phyloP scores from a whole-genome alignment of 2,329 filamentous ascomycete species.

The Microsporum canis region DNA sequence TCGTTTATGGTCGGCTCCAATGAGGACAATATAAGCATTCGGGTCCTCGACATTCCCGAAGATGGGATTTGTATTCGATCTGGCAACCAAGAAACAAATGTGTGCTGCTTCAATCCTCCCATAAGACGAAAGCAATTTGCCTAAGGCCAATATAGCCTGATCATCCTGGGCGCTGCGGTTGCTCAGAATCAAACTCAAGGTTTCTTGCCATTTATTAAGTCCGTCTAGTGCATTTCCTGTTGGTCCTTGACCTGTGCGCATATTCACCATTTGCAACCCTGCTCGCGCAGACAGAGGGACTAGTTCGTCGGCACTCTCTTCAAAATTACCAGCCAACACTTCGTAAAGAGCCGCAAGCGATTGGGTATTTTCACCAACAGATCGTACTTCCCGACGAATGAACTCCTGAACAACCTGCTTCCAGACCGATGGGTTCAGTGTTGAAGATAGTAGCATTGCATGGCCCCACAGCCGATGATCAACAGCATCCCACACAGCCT shows the following conservation, averaged over 20 bases:
- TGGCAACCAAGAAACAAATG: slow-evolving; percentile 83
- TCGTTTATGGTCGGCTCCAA: slow-evolving; percentile 71
- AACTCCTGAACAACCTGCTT: slow-evolving; percentile 93
- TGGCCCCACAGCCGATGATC: slow-evolving; percentile 95
- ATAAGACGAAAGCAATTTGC: slow-evolving; percentile 72
- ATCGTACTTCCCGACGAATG: slow-evolving; percentile 85
- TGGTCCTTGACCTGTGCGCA: slow-evolving; percentile 45
- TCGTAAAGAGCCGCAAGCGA: slow-evolving; percentile 86
- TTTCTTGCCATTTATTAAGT: slow-evolving; percentile 89
- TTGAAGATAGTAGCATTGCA: slow-evolving; percentile 81
- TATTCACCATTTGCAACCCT: slow-evolving; percentile 81
- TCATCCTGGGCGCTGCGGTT: slow-evolving; percentile 76
- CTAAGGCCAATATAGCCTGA: slow-evolving; percentile 65
- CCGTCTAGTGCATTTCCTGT: slow-evolving; percentile 68
- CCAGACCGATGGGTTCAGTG: slow-evolving; percentile 56
- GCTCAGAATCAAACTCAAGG: slow-evolving; percentile 69
- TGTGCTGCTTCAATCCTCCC: slow-evolving; percentile 84
- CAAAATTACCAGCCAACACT: slow-evolving; percentile 82
- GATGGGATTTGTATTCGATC: slow-evolving; percentile 42
- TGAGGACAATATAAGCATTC: slow-evolving; percentile 63
- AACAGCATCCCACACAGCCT: slow-evolving; percentile 84
- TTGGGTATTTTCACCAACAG: slow-evolving; percentile 65
- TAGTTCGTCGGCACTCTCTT: slow-evolving; percentile 90
- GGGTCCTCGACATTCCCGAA: slow-evolving; percentile 78
- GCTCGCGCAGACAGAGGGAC: slow-evolving; percentile 86